Percentiles rank a stretch among this genome's conserved stretches.
Conservation (phyloP, 306 rosid genomes). For the Morella rubra region DNA sequence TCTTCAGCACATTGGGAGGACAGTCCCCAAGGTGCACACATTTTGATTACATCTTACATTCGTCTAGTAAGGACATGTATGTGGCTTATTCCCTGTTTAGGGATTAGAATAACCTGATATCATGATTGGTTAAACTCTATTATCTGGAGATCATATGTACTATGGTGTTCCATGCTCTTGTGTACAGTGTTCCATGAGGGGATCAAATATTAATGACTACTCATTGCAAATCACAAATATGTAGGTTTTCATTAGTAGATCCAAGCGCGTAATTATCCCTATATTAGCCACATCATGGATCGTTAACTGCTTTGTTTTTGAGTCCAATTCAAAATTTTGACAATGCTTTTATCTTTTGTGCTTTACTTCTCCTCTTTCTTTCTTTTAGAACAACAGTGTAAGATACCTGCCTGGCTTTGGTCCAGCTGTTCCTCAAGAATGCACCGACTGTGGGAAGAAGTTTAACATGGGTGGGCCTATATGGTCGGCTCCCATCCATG, state of each 20-base stretch:
- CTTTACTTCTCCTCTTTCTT: slow-evolving; percentile 12
- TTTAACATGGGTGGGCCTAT: slow-evolving; percentile 96
- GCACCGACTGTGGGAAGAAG: slow-evolving; percentile 88
- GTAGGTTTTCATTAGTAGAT: neutral
- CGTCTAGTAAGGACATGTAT: slow-evolving; percentile 5
- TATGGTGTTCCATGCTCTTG: neutral
- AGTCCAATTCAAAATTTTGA: neutral
- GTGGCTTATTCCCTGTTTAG: neutral
- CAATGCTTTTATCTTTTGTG: neutral
- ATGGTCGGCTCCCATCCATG: slow-evolving; percentile 97
- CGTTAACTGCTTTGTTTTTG: neutral
- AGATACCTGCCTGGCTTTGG: slow-evolving; percentile 92
- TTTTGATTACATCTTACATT: slow-evolving; percentile 20
- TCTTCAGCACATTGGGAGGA: slow-evolving; percentile 85
- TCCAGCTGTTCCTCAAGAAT: slow-evolving; percentile 85
- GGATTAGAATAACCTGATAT: neutral
- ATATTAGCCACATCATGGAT: neutral
- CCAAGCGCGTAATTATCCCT: neutral
- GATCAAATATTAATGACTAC: neutral
- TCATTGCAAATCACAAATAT: neutral
- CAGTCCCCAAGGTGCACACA: slow-evolving; percentile 70
- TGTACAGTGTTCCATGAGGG: neutral
- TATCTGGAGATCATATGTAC: neutral
- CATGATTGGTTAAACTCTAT: neutral
- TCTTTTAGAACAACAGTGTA: slow-evolving; percentile 69